Evolutionary conservation across 2,329 filamentous ascomycete species (phyloP).

Genomic region (Hawksworthiomyces lignivorus): DNA sequence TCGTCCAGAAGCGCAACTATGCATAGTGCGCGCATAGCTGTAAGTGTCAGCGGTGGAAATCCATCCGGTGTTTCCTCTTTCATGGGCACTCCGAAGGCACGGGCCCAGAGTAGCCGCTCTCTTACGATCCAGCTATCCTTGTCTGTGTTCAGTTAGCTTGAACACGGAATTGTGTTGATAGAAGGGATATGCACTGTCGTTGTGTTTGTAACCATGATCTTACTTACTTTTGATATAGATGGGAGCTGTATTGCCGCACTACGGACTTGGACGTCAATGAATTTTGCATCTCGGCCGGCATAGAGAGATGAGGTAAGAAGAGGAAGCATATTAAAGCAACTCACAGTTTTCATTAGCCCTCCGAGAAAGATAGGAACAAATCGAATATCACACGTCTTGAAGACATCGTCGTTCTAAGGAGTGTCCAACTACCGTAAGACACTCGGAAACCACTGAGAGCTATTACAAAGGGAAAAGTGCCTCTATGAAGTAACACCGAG

Average conservation of each 20-base stretch:
- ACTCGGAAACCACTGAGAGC: too few species aligned
- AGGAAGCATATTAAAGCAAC: too few species aligned
- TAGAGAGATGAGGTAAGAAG: too few species aligned
- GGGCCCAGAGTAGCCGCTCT: constrained; percentile 28
- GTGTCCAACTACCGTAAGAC: too few species aligned
- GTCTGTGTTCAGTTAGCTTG: constrained; percentile 18
- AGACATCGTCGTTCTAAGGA: constrained; percentile 25
- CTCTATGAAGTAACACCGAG: too few species aligned
- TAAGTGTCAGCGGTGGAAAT: constrained; percentile 29
- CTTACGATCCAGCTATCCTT: constrained; percentile 29
- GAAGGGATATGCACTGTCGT: too few species aligned
- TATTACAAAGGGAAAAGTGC: too few species aligned
- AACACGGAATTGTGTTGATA: not conserved
- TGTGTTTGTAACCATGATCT: constrained; percentile 8
- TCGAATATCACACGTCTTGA: constrained; percentile 23
- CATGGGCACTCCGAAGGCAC: constrained; percentile 28
- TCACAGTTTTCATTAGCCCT: constrained; percentile 29
- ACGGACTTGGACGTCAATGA: too few species aligned
- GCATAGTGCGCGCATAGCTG: constrained; percentile 27
- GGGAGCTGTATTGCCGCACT: constrained; percentile 29
- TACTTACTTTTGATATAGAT: constrained; percentile 28
- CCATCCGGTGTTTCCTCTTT: constrained; percentile 20
- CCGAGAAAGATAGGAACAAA: constrained; percentile 32
- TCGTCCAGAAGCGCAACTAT: constrained; percentile 19
- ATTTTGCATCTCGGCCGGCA: too few species aligned